Base-by-base conservation (phyloP, 345 rosid genomes). In the Lepidium aucheri region DNA sequence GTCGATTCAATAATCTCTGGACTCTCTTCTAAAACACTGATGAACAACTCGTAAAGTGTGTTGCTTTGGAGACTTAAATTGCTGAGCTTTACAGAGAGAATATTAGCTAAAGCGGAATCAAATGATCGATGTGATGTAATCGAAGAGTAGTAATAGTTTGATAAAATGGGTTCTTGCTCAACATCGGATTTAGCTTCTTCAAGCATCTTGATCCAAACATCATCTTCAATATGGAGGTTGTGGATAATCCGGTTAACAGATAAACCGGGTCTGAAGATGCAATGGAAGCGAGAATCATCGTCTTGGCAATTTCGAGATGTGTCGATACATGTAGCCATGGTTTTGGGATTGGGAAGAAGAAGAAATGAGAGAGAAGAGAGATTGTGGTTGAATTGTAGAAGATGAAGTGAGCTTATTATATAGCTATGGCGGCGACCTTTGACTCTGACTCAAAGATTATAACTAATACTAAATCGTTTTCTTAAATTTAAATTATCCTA, bases 271-370 rank as follows among this genome's bases (percentile, higher is more conserved):
- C 82, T 75, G 71, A 60, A 67, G 67, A 18, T 38, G 57, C 53
- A 80, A 13, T 42, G 67, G 79, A 55, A 77, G 12, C 22, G 35
- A 15, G 58, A 64, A 7, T 79, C 84, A 33, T 76, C 78, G 65
- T 63, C 32, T 16, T 77, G 79, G 34, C 73, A 71, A 40, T 75
- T 69, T 74, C 81, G 68, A 8, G 70, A 71, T 42, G 86, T 67
- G 65, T 87, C 85, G 17, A 89, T 70, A 65, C 98, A 89, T 18
- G 93, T 45, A 9, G 92, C 86, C 98, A 92, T 85, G 57, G 80
- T 24, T 53, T 53, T 17, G n/a, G 20, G 56, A 42, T 59, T 68
- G 6, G 4, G 24, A 9, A 33, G 39, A 20, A 46, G 16, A 39
- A 49, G 60, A 35, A 38, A 7, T 2, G 4, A 20, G 26, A 69